Percentiles rank a stretch among this genome's conserved stretches.
These are phyloP conservation scores for Neurospora sp. DNA, from an alignment of 495 filamentous ascomycete species.

Conservation along the genomic window DNA sequence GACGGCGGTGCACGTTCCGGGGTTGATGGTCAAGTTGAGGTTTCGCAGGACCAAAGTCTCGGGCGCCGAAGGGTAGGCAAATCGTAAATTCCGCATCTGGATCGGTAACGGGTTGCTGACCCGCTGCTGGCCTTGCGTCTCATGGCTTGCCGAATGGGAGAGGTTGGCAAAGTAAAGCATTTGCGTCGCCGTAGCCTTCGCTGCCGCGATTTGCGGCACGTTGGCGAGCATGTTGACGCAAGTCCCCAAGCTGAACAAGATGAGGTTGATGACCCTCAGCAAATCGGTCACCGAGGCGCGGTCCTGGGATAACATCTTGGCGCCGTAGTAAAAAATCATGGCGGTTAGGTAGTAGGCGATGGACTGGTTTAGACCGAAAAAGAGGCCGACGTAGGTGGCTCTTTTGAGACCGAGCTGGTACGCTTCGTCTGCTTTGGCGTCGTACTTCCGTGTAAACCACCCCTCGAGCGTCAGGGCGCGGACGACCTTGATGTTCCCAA, in stretches of 20 bases:
- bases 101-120: constrained; percentile 50
- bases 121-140: constrained; percentile 39
- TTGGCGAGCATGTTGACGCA: constrained; percentile 56
- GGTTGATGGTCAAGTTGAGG: constrained; percentile 49
- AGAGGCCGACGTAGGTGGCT: constrained; percentile 52
- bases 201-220: constrained; percentile 70
- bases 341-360: constrained; percentile 64
- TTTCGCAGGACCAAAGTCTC: constrained; percentile 44
- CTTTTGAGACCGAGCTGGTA: constrained; percentile 43
- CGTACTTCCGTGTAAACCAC: constrained; percentile 62
- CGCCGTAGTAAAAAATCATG: constrained; percentile 75
- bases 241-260: constrained; percentile 72
- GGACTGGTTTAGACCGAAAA: constrained; percentile 69
- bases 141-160: constrained; percentile 48
- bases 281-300: constrained; percentile 43
- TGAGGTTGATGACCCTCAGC: constrained; percentile 66
- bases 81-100: constrained; percentile 46
- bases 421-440: constrained; percentile 35
- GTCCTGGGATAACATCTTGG: constrained; percentile 44
- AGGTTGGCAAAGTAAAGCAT: constrained; percentile 61
- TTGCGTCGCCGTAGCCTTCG: constrained; percentile 59
- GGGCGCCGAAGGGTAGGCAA: constrained; percentile 57
- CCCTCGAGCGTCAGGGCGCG: constrained; percentile 65
- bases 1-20: constrained; percentile 57
- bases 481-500: constrained; percentile 74